phyloP scores from a whole-genome alignment of 2,329 filamentous ascomycete genomes.

The Pseudogymnoascus sp. region DNA sequence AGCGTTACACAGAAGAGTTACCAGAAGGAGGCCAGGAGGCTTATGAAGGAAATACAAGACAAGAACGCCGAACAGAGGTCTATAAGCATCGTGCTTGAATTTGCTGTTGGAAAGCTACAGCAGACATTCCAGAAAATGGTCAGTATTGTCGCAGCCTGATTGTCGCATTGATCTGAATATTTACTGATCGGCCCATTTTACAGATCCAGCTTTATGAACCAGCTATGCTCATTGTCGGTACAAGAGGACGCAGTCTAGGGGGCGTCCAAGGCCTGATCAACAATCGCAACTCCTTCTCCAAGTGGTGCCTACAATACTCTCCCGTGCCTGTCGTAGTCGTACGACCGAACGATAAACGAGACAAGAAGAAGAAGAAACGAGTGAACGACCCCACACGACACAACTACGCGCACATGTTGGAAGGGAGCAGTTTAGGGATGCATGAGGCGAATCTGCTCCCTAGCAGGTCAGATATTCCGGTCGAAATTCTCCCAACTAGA shows the following conservation, averaged over 20 bases:
- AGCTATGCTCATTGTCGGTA: constrained; percentile 66
- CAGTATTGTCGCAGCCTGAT: constrained; percentile 22
- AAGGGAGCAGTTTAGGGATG: constrained; percentile 42
- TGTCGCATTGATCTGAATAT: not conserved
- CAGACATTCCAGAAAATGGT: constrained; percentile 70
- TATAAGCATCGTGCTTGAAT: constrained; percentile 65
- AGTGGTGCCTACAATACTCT: constrained; percentile 68
- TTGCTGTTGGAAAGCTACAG: constrained; percentile 65
- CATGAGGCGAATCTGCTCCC: constrained; percentile 28
- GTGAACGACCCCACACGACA: constrained; percentile 55
- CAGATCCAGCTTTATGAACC: constrained; percentile 70
- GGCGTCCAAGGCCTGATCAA: constrained; percentile 64
- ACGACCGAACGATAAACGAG: constrained; percentile 59
- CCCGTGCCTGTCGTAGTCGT: constrained; percentile 71
- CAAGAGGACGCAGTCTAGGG: constrained; percentile 59
- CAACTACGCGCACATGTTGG: constrained; percentile 59
- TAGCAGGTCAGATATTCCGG: constrained; percentile 19
- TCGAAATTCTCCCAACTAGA: constrained; percentile 17
- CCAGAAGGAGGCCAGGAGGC: constrained; percentile 55
- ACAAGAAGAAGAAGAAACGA: constrained; percentile 66
- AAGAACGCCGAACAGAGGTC: constrained; percentile 67
- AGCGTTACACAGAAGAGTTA: constrained; percentile 56
- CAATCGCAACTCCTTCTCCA: constrained; percentile 57
- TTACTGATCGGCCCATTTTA: constrained; percentile 7
- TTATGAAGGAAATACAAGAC: constrained; percentile 59